Conservation (phyloP, 495 filamentous ascomycete genomes). For the Annulohypoxylon stygium region DNA sequence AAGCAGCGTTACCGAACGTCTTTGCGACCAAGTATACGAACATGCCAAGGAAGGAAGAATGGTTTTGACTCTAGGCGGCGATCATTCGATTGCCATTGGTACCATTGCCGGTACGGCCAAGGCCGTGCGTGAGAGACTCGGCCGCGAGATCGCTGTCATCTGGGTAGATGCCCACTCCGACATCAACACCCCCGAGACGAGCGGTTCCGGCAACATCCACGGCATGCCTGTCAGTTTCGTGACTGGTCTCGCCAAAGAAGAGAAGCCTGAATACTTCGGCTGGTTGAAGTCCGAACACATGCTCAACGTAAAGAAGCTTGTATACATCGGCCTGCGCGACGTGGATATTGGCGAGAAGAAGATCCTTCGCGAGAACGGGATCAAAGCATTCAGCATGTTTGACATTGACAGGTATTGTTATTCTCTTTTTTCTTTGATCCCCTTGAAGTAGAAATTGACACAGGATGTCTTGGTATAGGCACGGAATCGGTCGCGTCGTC, state of each 20-base stretch:
- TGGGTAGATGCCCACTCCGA: slow-evolving; percentile 99
- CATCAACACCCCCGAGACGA: slow-evolving; percentile 95
- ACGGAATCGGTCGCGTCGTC: slow-evolving; percentile 96
- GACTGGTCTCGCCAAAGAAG: slow-evolving; percentile 82
- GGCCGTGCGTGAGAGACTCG: slow-evolving; percentile 84
- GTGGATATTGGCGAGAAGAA: slow-evolving; percentile 93
- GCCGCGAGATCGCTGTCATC: slow-evolving; percentile 88
- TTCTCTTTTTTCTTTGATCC: slow-evolving; percentile 6
- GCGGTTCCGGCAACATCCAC: slow-evolving; percentile 92
- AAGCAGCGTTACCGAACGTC: slow-evolving; percentile 83
- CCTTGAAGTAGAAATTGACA: slow-evolving; percentile 24
- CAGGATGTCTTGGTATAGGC: slow-evolving; percentile 56
- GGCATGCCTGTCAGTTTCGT: slow-evolving; percentile 98
- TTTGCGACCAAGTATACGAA: slow-evolving; percentile 87
- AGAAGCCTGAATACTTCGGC: slow-evolving; percentile 81
- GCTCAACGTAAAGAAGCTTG: slow-evolving; percentile 82
- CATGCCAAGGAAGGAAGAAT: slow-evolving; percentile 88
- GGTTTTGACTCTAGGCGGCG: slow-evolving; percentile 93
- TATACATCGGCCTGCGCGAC: slow-evolving; percentile 96
- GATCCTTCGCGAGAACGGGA: slow-evolving; percentile 85
- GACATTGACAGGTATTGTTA: slow-evolving; percentile 85
- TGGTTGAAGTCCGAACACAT: slow-evolving; percentile 77
- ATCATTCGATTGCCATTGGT: slow-evolving; percentile 97
- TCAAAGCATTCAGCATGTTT: slow-evolving; percentile 98
- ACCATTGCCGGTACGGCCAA: slow-evolving; percentile 86